Evolutionary conservation across 108 stramenopile species (phyloP).

Genomic region (Nitzschia inconspicua): DNA sequence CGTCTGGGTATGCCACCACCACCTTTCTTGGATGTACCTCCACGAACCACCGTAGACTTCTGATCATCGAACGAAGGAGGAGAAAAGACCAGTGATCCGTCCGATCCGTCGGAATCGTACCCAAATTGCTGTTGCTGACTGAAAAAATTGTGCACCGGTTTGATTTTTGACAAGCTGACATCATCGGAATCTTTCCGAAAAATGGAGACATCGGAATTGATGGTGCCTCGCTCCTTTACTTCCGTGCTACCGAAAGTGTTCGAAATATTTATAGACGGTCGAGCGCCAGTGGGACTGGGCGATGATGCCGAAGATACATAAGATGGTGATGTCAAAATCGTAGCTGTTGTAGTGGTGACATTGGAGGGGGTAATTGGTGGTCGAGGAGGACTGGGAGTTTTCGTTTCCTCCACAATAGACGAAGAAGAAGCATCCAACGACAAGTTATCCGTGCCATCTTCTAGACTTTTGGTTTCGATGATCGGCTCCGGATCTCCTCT

Average conservation of each 20-base stretch:
- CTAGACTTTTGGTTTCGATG: too few species aligned
- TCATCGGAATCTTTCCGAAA: slow-evolving; percentile 25
- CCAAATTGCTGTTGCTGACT: neutral
- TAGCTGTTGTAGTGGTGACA: neutral
- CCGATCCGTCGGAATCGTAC: slow-evolving; percentile 27
- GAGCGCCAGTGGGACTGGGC: slow-evolving; percentile 4
- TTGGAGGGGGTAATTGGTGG: neutral
- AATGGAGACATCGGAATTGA: neutral
- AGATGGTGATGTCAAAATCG: neutral
- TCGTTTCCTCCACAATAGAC: too few species aligned
- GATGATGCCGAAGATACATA: slow-evolving; percentile 15
- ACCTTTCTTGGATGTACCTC: slow-evolving; percentile 5
- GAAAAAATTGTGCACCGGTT: slow-evolving; percentile 34
- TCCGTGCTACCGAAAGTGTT: neutral
- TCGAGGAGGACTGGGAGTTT: neutral
- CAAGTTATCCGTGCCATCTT: too few species aligned
- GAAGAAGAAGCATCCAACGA: too few species aligned
- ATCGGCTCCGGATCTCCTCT: too few species aligned
- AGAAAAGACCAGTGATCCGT: slow-evolving; percentile 15
- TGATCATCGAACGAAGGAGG: slow-evolving; percentile 2
- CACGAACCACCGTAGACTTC: neutral
- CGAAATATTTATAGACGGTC: too few species aligned
- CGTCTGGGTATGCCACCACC: neutral
- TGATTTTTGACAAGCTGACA: slow-evolving; percentile 14
- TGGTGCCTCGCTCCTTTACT: neutral